A percentile compares a stretch with the other conserved stretches of the same genome.
Conservation (phyloP, 306 rosid species). For the Begonia masoniana region DNA sequence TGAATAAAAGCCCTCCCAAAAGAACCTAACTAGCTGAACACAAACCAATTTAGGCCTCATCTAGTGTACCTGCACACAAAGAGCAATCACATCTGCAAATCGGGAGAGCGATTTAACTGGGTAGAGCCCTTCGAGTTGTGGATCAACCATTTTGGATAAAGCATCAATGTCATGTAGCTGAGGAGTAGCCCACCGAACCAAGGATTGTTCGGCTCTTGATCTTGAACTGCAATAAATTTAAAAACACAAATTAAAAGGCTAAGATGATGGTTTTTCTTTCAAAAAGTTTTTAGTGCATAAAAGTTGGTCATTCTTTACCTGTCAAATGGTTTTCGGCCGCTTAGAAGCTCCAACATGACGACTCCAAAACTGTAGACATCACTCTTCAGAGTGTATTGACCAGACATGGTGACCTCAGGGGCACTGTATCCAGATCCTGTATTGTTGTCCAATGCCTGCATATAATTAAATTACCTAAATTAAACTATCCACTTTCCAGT, state of each 20-base stretch:
- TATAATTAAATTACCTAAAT: constrained; percentile 14
- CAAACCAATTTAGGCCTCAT: neutral
- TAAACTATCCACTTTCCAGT: constrained; percentile 2
- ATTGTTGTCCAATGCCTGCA: constrained; percentile 54
- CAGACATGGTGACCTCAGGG: constrained; percentile 77
- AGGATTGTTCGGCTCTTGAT: constrained; percentile 76
- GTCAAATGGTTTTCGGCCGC: constrained; percentile 89
- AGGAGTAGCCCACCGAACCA: constrained; percentile 98
- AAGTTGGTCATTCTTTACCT: constrained; percentile 30
- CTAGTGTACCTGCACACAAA: constrained; percentile 65
- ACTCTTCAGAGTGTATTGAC: constrained; percentile 67
- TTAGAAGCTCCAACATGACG: constrained; percentile 92
- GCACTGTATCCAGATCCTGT: constrained; percentile 74
- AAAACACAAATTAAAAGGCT: neutral
- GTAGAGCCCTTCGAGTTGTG: constrained; percentile 72
- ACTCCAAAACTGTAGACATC: constrained; percentile 91
- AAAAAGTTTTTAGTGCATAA: neutral
- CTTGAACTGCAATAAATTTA: constrained; percentile 41
- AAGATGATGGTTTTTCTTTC: constrained; percentile 3
- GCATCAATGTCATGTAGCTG: constrained; percentile 99
- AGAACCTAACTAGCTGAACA: neutral
- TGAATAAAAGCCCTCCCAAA: neutral
- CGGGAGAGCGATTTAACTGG: constrained; percentile 96
- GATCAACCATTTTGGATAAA: constrained; percentile 92
- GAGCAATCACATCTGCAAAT: constrained; percentile 92